Evolutionary conservation across 23 red algal species (phyloP).

Genomic region (Pyropia haitanensis): DNA sequence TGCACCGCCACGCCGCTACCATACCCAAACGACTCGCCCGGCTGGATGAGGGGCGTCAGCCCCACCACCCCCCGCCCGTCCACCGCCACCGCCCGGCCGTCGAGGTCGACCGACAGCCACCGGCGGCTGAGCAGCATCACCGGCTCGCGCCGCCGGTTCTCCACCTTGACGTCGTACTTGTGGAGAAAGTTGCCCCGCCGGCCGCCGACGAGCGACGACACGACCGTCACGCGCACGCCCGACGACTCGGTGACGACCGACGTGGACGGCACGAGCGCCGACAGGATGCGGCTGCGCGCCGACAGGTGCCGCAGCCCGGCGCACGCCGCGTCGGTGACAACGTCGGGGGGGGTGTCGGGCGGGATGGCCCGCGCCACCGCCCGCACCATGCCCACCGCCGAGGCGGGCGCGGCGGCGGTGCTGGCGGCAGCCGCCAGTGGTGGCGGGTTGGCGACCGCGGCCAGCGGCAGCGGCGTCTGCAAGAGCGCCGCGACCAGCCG

Average conservation of each 20-base stretch:
- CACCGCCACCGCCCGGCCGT: conserved; percentile 16
- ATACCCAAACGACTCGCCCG: conserved; percentile 17
- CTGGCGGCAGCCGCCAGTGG: too few relatives aligned
- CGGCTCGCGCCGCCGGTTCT: neutral
- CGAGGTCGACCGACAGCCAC: conserved; percentile 22
- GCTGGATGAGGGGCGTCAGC: conserved; percentile 7
- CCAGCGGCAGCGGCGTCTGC: too few relatives aligned
- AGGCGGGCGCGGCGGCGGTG: too few relatives aligned
- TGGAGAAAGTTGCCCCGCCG: conserved; percentile 17
- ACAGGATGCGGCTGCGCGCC: neutral
- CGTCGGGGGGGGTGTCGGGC: neutral
- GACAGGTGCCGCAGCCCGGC: conserved; percentile 11
- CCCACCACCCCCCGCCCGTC: conserved; percentile 32
- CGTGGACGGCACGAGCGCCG: conserved; percentile 9
- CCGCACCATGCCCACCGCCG: too few relatives aligned
- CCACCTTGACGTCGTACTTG: conserved; percentile 17
- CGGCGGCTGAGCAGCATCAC: conserved; percentile 11
- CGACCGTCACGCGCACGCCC: conserved; percentile 16
- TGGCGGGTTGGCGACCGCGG: too few relatives aligned
- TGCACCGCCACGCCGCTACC: conserved; percentile 13
- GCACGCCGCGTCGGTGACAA: conserved; percentile 10
- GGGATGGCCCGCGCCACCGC: too few relatives aligned
- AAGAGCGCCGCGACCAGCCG: too few relatives aligned
- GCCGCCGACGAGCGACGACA: conserved; percentile 6
- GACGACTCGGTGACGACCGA: conserved; percentile 6